Evolutionary conservation across 192 early-diverging fungal species (phyloP).

Genomic region (Ramicandelaber brevisporus): DNA sequence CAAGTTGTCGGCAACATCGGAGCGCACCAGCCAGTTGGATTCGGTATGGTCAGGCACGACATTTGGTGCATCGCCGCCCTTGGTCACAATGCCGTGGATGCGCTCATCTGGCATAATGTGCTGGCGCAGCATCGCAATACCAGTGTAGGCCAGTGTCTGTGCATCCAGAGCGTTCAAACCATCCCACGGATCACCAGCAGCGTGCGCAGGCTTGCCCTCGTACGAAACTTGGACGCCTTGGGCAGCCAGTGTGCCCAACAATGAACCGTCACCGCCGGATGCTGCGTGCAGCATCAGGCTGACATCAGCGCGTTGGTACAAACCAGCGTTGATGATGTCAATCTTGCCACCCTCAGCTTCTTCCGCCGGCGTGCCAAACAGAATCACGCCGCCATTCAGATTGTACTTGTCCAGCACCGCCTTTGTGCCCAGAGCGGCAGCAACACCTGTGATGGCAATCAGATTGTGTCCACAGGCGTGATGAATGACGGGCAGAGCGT

Average conservation of each 20-base stretch:
- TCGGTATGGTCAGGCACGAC: slow-evolving; percentile 40
- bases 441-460: slow-evolving; percentile 41
- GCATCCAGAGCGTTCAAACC: slow-evolving; percentile 65
- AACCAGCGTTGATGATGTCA: slow-evolving; percentile 29
- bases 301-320: slow-evolving; percentile 40
- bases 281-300: slow-evolving; percentile 66
- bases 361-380: slow-evolving; percentile 61
- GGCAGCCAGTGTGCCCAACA: slow-evolving; percentile 18
- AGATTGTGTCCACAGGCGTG: slow-evolving; percentile 47
- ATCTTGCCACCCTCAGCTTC: slow-evolving; percentile 49
- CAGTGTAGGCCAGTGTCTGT: slow-evolving; percentile 29
- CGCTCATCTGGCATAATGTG: slow-evolving; percentile 37
- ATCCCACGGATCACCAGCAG: slow-evolving; percentile 32
- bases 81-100: slow-evolving; percentile 48
- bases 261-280: slow-evolving; percentile 16
- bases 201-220: slow-evolving; percentile 45
- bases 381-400: slow-evolving; percentile 26
- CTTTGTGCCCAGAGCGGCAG: slow-evolving; percentile 22
- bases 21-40: slow-evolving; percentile 27
- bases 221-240: slow-evolving; percentile 25
- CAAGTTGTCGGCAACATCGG: slow-evolving; percentile 18
- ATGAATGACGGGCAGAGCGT: slow-evolving; percentile 37
- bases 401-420: slow-evolving; percentile 11
- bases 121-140: slow-evolving; percentile 38
- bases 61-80: slow-evolving; percentile 34